Percentiles rank a stretch among this genome's conserved stretches.
Conservation (phyloP, 805 yeast species). For the Blastobotrys chiropterorum region DNA sequence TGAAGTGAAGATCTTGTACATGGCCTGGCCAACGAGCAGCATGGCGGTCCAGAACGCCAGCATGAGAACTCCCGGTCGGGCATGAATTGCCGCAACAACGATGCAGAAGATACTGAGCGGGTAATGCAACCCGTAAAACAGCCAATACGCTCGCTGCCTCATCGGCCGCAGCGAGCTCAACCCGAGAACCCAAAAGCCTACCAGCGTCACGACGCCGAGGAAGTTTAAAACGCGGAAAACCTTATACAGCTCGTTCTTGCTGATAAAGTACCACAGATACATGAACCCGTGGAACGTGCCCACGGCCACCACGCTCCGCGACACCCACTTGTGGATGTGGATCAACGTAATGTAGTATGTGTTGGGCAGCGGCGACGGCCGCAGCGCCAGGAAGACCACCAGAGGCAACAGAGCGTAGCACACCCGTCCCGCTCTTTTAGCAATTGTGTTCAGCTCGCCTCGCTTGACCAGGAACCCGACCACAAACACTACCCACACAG, state of each 20-base stretch:
- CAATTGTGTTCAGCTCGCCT: constrained; percentile 45
- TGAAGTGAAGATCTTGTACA: constrained; percentile 39
- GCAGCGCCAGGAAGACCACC: constrained; percentile 59
- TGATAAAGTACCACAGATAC: constrained; percentile 46
- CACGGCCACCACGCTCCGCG: constrained; percentile 66
- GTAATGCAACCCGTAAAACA: constrained; percentile 70
- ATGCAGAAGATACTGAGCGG: constrained; percentile 71
- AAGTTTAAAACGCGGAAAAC: constrained; percentile 53
- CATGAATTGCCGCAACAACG: constrained; percentile 63
- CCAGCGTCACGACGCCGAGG: constrained; percentile 65
- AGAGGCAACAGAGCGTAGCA: constrained; percentile 74
- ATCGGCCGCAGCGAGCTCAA: constrained; percentile 61
- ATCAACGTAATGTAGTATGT: constrained; percentile 65
- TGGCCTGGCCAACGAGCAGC: constrained; percentile 54
- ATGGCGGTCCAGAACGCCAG: constrained; percentile 48
- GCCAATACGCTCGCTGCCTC: constrained; percentile 53
- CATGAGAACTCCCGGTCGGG: constrained; percentile 65
- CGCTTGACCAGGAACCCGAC: constrained; percentile 37
- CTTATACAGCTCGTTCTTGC: constrained; percentile 42
- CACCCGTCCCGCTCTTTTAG: constrained; percentile 75
- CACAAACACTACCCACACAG: constrained; percentile 48
- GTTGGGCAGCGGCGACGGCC: constrained; percentile 83
- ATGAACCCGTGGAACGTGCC: constrained; percentile 55
- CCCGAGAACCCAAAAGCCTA: constrained; percentile 53
- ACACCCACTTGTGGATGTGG: constrained; percentile 87